Evolutionary conservation across 352 stramenopile genomes (phyloP), one percentile per base, ranked within the genome.

Genomic region (Halophytophthora batemanensis): DNA sequence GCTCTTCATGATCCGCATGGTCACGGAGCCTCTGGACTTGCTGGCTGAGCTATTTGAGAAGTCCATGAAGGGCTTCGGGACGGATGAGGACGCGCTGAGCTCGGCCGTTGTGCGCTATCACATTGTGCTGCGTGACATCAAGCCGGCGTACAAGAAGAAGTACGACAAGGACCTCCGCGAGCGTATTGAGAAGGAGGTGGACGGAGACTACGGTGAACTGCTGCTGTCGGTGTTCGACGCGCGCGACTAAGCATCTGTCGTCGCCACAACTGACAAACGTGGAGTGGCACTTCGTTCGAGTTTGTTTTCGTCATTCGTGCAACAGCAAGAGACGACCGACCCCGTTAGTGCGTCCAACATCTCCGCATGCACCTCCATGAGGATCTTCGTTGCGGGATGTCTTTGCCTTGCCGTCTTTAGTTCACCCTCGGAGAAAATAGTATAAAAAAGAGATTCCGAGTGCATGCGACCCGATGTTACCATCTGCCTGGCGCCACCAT

Each of bases 121-220:
- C 64, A 82, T 81, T 21, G 77, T 90, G 50, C 68, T 90, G 36
- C 72, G 77, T 38, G 77, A 92, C 59, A 79, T 94, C 66, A 87
- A 87, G 61, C 69, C 82, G 31, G 79, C 70, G 31, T 94, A 89
- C 73, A 84, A 91, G 77, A 84, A 88, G 58, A 77, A 69, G 60
- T 94, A 79, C 67, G 67, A 64, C 47, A 88, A 86, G 73, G 74
- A 88, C 45, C 73, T 93, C 43, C 82, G 82, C 40, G 81, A 93
- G 46, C 77, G 83, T 66, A 90, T 93, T 62, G 69, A 80, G 56
- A 62, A 64, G 41, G 82, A 93, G 57, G 77, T 79, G 40, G 86
- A 72, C 65, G 80, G 80, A 49, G 73, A 91, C 65, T 90, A 71
- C 66, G 77, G 83, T 23, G 63, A 73, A 37, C 67, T 93, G 33